Base-by-base conservation (phyloP, 1,284 basidiomycete species). In the Athelia sp. region DNA sequence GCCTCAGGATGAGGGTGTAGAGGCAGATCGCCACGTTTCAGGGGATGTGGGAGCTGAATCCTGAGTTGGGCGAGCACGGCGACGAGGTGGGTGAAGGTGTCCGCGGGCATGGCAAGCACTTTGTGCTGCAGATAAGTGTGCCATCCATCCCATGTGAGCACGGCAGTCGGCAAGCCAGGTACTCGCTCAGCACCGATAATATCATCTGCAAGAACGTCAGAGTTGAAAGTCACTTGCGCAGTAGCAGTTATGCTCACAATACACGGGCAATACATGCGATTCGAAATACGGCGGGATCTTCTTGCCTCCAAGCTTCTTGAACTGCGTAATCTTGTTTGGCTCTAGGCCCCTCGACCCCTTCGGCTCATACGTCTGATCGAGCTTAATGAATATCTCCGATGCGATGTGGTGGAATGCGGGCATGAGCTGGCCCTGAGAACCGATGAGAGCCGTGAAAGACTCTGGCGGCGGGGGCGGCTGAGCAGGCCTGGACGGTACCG, bases 321-420 rank as follows among this genome's bases (percentile, higher is more conserved):
- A 40, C 19, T n/a, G n/a, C 8, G 36, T 40, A 9, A 40, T 6
- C 36, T 40, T 40, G 19, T 21, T 40, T n/a, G 36, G n/a, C 19
- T 40, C 36, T n/a, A 40, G 15, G 8, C 36, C 36, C 19, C 19
- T 40, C n/a, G 36, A 17, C 8, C 36, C 36, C 36, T 40, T 40
- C 6, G 36, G 36, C 36, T 40, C 36, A n/a, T 17, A 17, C 36
- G 36, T 40, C 36, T 40, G 36, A 40, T 40, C 36, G 15, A 40
- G 36, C 19, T n/a, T 21, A 9, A 21, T 40, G 36, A 40, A 40
- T 17, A 40, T n/a, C 19, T 40, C 36, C 6, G 36, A 40, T 9
- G 36, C 36, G 36, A 40, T 40, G n/a, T 40, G 36, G 36, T 40
- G 36, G 36, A 40, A 40, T 9, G 36, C 36, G 9, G 36, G 36